Conservation (phyloP, 257 asterid genomes). For the Mentha longifolia region DNA sequence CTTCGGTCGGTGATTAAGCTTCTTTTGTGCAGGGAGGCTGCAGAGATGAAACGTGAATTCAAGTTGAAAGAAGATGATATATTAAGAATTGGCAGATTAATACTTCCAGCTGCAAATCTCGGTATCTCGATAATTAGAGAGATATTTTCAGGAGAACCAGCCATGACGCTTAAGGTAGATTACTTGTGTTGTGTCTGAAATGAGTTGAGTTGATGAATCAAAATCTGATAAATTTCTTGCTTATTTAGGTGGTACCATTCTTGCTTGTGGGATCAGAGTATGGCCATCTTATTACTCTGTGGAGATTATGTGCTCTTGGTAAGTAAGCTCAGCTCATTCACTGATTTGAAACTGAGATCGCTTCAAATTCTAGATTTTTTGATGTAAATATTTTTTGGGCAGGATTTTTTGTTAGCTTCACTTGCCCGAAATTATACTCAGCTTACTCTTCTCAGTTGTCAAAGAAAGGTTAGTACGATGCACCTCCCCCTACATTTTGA, state of each 20-base stretch:
- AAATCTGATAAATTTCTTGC: too few species aligned
- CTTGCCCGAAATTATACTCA: conserved; percentile 65
- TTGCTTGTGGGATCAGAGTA: conserved; percentile 84
- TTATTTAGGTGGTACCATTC: conserved; percentile 81
- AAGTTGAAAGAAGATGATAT: conserved; percentile 79
- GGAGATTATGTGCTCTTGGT: conserved; percentile 90
- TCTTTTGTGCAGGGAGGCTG: conserved; percentile 53
- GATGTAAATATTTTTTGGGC: conserved; percentile 26
- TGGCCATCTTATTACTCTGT: conserved; percentile 75
- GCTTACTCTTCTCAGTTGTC: conserved; percentile 55
- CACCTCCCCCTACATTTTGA: not conserved
- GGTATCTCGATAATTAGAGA: conserved; percentile 58
- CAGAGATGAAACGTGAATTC: conserved; percentile 47
- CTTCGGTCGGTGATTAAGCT: too few species aligned
- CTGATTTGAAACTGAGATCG: not conserved
- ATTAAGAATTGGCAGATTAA: conserved; percentile 56
- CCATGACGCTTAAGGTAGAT: conserved; percentile 80
- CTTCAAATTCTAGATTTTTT: conserved; percentile 1
- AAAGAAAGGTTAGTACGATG: conserved; percentile 56
- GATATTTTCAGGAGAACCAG: conserved; percentile 94
- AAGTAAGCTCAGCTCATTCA: conserved; percentile 25
- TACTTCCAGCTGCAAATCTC: conserved; percentile 83
- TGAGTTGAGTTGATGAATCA: too few species aligned
- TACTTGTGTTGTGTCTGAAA: too few species aligned
- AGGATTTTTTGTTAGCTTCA: conserved; percentile 86